Evolutionary conservation across 495 filamentous ascomycete species (phyloP).

Genomic region (Aspergillus coremiiformis): DNA sequence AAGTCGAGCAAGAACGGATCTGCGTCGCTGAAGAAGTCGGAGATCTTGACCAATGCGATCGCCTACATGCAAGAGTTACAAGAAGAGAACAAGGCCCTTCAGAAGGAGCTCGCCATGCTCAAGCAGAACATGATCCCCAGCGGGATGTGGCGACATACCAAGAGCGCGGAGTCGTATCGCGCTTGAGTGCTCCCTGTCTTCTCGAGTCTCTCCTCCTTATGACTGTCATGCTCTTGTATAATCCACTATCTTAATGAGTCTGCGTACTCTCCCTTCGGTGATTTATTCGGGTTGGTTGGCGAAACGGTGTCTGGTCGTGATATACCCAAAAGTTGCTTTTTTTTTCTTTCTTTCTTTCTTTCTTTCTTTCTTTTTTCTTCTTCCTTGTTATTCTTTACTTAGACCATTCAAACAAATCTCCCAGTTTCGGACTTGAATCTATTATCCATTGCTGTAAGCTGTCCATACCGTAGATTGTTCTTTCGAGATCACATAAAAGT

Average conservation of each 20-base stretch:
- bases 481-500: too few relatives aligned
- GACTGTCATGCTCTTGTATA: constrained; percentile 8
- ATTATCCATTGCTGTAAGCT: not conserved
- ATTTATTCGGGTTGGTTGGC: not conserved
- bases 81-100: constrained; percentile 33
- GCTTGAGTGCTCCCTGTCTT: not conserved
- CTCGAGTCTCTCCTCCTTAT: not conserved
- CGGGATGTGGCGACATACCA: constrained; percentile 25
- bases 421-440: not conserved
- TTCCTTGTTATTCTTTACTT: not conserved
- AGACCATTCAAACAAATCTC: not conserved
- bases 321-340: constrained; percentile 8
- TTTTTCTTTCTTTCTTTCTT: not conserved
- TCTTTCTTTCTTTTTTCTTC: not conserved
- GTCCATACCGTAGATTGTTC: too few relatives aligned
- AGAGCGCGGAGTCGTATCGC: not conserved
- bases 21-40: constrained; percentile 40
- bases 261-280: not conserved
- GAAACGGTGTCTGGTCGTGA: not conserved
- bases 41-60: constrained; percentile 60
- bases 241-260: constrained; percentile 2
- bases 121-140: constrained; percentile 30
- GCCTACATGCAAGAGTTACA: constrained; percentile 57
- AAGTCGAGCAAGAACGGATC: constrained; percentile 24
- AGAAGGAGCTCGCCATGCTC: constrained; percentile 32